Percentiles rank a stretch among this genome's conserved stretches.
Conservation (phyloP, 2,329 filamentous ascomycete genomes). For the Penicillium sp. region DNA sequence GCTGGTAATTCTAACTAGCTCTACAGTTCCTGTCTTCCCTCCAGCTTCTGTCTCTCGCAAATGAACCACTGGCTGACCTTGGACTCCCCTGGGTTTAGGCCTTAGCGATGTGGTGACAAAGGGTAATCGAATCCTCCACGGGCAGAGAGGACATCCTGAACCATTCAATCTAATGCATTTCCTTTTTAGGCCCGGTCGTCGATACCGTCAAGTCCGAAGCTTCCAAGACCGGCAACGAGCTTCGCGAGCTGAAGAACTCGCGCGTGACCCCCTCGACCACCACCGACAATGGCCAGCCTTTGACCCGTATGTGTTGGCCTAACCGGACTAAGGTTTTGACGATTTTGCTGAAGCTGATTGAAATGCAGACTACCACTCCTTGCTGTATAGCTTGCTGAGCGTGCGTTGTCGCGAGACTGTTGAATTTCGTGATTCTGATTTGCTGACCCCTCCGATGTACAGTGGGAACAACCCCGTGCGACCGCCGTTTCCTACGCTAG, state of each 20-base stretch:
- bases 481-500: constrained; percentile 57
- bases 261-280: constrained; percentile 50
- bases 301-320: constrained; percentile 50
- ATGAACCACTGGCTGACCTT: constrained; percentile 18
- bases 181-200: constrained; percentile 48
- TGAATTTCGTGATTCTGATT: background rate
- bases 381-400: constrained; percentile 62
- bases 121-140: constrained; percentile 12
- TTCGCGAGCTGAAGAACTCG: constrained; percentile 53
- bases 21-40: background rate
- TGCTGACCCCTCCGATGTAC: constrained; percentile 8
- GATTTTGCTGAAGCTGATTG: constrained; percentile 18
- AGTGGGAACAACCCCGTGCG: constrained; percentile 62
- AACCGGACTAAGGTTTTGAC: background rate
- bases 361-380: constrained; percentile 57
- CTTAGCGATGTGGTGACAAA: constrained; percentile 25
- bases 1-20: constrained; percentile 16
- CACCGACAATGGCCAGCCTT: constrained; percentile 56
- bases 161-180: constrained; percentile 16
- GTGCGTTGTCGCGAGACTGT: constrained; percentile 35
- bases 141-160: background rate
- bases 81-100: constrained; percentile 14
- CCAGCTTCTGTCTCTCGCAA: background rate
- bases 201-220: constrained; percentile 54
- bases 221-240: constrained; percentile 53